phyloP scores from a whole-genome alignment of 129 eudicot genomes.

The Chrysanthemum makinoi region DNA sequence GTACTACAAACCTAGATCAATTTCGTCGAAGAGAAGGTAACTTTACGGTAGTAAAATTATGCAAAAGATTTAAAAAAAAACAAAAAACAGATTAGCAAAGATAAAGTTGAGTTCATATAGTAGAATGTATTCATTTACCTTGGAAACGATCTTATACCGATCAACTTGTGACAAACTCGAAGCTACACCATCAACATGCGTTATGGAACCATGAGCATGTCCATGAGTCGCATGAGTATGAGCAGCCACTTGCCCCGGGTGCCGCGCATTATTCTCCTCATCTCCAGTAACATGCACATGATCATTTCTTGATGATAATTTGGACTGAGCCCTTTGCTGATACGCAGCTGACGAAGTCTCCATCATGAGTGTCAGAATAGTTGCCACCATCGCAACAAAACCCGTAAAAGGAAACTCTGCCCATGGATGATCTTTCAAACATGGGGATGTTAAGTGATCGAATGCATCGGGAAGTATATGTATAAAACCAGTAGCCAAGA shows the following conservation, averaged over 20 bases:
- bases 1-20: no score
- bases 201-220: conserved; percentile 39
- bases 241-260: not conserved
- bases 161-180: conserved; percentile 4
- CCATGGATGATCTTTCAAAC: conserved; percentile 27
- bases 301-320: not conserved
- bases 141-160: conserved; percentile 35
- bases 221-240: conserved; percentile 36
- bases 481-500: conserved; percentile 7
- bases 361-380: not conserved
- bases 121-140: conserved; percentile 15
- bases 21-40: no score
- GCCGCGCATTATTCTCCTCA: conserved; percentile 15
- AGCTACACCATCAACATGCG: not conserved
- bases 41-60: no score
- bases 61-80: not conserved
- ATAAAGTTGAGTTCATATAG: not conserved
- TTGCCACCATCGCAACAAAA: conserved; percentile 18
- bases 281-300: not conserved
- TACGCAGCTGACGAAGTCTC: conserved; percentile 4
- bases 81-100: not conserved
- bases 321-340: conserved; percentile 9
- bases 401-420: conserved; percentile 31
- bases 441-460: conserved; percentile 19
- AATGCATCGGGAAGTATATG: conserved; percentile 45